phyloP scores from a whole-genome alignment of 164 flowering plant species.

The Tetracentron sinense region DNA sequence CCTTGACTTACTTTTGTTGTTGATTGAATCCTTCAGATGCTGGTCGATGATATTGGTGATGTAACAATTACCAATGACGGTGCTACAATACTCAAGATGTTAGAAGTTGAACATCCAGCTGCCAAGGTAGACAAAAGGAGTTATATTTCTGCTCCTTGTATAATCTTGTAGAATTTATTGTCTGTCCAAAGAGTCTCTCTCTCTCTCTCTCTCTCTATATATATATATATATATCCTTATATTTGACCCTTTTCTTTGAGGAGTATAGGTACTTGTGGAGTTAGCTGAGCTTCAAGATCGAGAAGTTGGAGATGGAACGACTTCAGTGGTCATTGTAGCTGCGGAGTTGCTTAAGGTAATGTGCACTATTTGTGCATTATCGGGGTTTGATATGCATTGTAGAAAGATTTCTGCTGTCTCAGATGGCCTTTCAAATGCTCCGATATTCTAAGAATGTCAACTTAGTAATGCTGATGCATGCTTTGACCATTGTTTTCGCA shows the following conservation, averaged over 20 bases:
- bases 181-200: not conserved
- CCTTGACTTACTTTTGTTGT: conserved; percentile 2
- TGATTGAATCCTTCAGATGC: conserved; percentile 55
- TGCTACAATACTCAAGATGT: conserved; percentile 94
- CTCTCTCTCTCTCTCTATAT: no score
- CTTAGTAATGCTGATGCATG: not conserved
- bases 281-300: conserved; percentile 98
- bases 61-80: conserved; percentile 98
- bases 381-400: not conserved
- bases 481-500: conserved; percentile 29
- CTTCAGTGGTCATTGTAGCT: conserved; percentile 96
- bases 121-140: conserved; percentile 71
- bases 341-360: conserved; percentile 93
- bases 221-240: no score
- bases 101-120: conserved; percentile 99
- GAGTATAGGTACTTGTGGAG: conserved; percentile 82
- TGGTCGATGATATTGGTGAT: conserved; percentile 99
- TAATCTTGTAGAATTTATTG: not conserved
- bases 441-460: not conserved
- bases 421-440: not conserved
- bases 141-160: not conserved
- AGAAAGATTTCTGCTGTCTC: not conserved
- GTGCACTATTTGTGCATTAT: not conserved
- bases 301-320: conserved; percentile 99
- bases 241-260: not conserved